Evolutionary conservation across 768 basidiomycete species (phyloP).

Genomic region (Pisolithus albus): DNA sequence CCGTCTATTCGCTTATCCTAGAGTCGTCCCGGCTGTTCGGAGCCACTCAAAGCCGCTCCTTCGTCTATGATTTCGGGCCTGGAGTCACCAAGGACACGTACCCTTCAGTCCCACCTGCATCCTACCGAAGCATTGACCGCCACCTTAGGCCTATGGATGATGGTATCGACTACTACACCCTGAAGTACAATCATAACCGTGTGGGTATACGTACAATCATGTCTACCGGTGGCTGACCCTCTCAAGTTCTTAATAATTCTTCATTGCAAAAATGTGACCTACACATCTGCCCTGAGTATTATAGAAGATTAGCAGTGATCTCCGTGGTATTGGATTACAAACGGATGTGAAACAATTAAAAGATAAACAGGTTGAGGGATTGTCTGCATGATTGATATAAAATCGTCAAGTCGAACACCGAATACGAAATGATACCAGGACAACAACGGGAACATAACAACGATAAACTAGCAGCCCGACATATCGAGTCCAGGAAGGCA

Average conservation of each 20-base stretch:
- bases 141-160: slow-evolving; percentile 31
- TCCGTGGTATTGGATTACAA: slow-evolving; percentile 24
- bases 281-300: slow-evolving; percentile 6
- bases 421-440: slow-evolving; percentile 25
- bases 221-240: too few species aligned
- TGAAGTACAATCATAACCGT: slow-evolving; percentile 36
- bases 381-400: slow-evolving; percentile 17
- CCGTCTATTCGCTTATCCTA: slow-evolving; percentile 66
- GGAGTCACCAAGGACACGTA: slow-evolving; percentile 53
- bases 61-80: slow-evolving; percentile 75
- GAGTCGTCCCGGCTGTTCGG: slow-evolving; percentile 79
- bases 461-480: slow-evolving; percentile 12
- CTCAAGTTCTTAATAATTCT: background rate
- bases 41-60: slow-evolving; percentile 67
- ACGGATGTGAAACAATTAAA: slow-evolving; percentile 22
- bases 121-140: slow-evolving; percentile 14
- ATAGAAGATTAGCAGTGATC: slow-evolving; percentile 14
- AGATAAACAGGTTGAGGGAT: slow-evolving; percentile 24
- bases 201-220: background rate
- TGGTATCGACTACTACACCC: slow-evolving; percentile 45
- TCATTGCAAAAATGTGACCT: slow-evolving; percentile 1
- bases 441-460: slow-evolving; percentile 15
- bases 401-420: slow-evolving; percentile 12
- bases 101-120: slow-evolving; percentile 25
- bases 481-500: slow-evolving; percentile 3